These are phyloP conservation scores for Aspergillus pseudoglaucus DNA, from an alignment of 2,329 filamentous ascomycete species.

Conservation along the genomic window DNA sequence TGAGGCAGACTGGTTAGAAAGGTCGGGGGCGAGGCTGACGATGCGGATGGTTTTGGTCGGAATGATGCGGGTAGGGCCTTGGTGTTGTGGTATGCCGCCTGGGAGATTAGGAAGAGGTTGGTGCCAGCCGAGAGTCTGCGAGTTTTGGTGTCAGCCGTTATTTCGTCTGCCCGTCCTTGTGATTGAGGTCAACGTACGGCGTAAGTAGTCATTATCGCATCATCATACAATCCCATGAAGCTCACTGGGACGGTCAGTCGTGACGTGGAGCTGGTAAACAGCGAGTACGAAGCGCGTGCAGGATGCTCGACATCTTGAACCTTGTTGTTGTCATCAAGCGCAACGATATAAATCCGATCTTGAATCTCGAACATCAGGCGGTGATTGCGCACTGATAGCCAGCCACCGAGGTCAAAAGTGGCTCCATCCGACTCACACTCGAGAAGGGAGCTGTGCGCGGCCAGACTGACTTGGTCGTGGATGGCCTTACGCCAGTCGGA, in stretches of 20 bases:
- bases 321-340: constrained; percentile 30
- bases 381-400: constrained; percentile 39
- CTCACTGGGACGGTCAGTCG: constrained; percentile 40
- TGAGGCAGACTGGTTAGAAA: constrained; percentile 5
- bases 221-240: constrained; percentile 44
- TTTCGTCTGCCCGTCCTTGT: neutral
- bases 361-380: constrained; percentile 41
- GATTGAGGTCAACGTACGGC: constrained; percentile 21
- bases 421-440: constrained; percentile 38
- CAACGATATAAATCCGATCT: constrained; percentile 38
- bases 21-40: constrained; percentile 30
- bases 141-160: constrained; percentile 8
- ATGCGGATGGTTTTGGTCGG: constrained; percentile 37
- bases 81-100: constrained; percentile 10
- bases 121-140: constrained; percentile 27
- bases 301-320: constrained; percentile 16
- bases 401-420: constrained; percentile 42
- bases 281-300: constrained; percentile 23
- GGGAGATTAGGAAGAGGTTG: constrained; percentile 14
- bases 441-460: constrained; percentile 27
- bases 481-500: constrained; percentile 38
- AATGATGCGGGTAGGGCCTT: constrained; percentile 27
- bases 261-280: constrained; percentile 30
- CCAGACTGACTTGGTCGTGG: constrained; percentile 17
- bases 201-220: constrained; percentile 43